Base-by-base conservation (phyloP, 225 moss, liverwort and hornwort species). In the Marchantia paleacea region DNA sequence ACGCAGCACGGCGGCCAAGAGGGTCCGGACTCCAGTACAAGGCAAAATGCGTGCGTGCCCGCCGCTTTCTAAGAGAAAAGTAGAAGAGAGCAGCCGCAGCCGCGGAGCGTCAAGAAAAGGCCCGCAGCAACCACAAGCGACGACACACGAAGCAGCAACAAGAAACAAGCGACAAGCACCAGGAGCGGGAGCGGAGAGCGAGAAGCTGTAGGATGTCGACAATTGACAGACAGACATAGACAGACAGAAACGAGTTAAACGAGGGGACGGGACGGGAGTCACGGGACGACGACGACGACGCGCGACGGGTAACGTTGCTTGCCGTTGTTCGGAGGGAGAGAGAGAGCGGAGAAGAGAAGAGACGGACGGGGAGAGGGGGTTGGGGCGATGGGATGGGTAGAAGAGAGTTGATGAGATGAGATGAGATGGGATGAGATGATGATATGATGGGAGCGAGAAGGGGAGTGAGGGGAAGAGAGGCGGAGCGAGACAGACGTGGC, bases 401-500 rank as follows among this genome's bases (percentile, higher is more conserved):
- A 51, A 74, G 51, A 74, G n/a, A 74, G 9, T n/a, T 13, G 20
- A 48, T n/a, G n/a, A n/a, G n/a, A n/a, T n/a, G n/a, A n/a, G 11
- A 73, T n/a, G 73, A 31, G 73, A 58, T 10, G 61, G 15, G n/a
- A 25, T 0, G n/a, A 31, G 53, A 74, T 10, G 51, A 74, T 29
- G 49, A 22, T 11, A 74, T 8, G 50, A 74, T 4, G 50, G 51
- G 58, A 51, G 22, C 51, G 29, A 16, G 55, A 53, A 52, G 1
- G 25, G 6, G 55, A 26, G 55, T 6, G 58, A 20, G 24, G 16
- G 30, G 77, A 30, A n/a, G 61, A 64, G 24, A 74, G 73, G 25
- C 52, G 73, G 12, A 13, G 9, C 0, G 73, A 12, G 50, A 6
- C 14, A 15, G 22, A 78, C 78, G 79, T 79, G 79, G 79, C 79